Percentiles rank a stretch among this genome's conserved stretches.
phyloP scores from a whole-genome alignment of 371 early-diverging fungal species.

The Apophysomyces sp. region DNA sequence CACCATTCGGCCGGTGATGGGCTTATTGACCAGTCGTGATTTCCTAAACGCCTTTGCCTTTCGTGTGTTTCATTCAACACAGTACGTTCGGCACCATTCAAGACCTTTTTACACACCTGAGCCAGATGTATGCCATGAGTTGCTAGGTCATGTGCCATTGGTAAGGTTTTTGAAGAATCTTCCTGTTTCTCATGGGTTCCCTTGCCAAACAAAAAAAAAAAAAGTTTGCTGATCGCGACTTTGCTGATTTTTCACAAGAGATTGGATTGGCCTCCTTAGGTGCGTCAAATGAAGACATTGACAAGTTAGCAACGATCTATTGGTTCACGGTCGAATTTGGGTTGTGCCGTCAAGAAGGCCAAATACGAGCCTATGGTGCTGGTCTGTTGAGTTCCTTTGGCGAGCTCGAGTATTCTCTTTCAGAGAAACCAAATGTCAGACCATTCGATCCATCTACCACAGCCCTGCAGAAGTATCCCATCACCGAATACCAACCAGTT shows the following conservation, averaged over 20 bases:
- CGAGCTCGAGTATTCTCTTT: constrained; percentile 88
- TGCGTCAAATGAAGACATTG: constrained; percentile 89
- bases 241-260: constrained; percentile 96
- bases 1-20: constrained; percentile 95
- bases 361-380: constrained; percentile 92
- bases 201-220: background rate
- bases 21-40: constrained; percentile 91
- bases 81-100: constrained; percentile 94
- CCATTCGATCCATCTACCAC: constrained; percentile 89
- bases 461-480: constrained; percentile 84
- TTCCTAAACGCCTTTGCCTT: constrained; percentile 96
- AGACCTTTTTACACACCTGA: constrained; percentile 94
- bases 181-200: background rate
- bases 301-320: constrained; percentile 88
- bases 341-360: constrained; percentile 79
- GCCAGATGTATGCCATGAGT: constrained; percentile 89
- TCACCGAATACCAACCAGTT: constrained; percentile 92
- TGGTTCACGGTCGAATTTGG: constrained; percentile 98
- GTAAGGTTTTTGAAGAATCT: constrained; percentile 15
- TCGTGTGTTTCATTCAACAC: constrained; percentile 96
- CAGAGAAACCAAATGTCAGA: constrained; percentile 76
- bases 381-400: constrained; percentile 94
- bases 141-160: constrained; percentile 82
- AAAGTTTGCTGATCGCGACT: constrained; percentile 92
- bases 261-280: constrained; percentile 95